phyloP scores from a whole-genome alignment of 2,329 filamentous ascomycete species.

The Aspergillus pseudoviridinutans region DNA sequence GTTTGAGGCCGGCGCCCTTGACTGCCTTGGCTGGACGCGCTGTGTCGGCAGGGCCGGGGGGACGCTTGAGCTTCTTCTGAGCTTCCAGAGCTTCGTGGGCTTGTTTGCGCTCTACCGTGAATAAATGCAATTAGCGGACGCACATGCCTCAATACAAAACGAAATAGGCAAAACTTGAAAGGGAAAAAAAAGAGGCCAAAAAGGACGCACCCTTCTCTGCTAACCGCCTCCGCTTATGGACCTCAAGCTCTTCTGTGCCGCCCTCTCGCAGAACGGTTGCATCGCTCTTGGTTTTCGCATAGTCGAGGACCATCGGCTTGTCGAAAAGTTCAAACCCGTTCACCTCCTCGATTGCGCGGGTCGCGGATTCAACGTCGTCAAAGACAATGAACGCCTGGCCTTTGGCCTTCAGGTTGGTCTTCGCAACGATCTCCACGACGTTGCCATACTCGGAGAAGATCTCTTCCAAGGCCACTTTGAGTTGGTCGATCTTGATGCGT shows the following conservation, averaged over 20 bases:
- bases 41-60: constrained; percentile 44
- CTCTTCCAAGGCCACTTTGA: constrained; percentile 68
- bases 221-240: constrained; percentile 75
- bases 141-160: background rate
- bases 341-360: constrained; percentile 77
- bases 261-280: constrained; percentile 73
- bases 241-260: constrained; percentile 76
- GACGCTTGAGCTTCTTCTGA: constrained; percentile 70
- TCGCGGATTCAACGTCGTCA: constrained; percentile 73
- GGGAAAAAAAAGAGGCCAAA: constrained; percentile 1
- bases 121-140: background rate
- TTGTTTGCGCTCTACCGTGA: constrained; percentile 64
- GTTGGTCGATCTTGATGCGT: constrained; percentile 73
- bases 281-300: constrained; percentile 80
- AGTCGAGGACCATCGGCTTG: constrained; percentile 80
- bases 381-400: constrained; percentile 96
- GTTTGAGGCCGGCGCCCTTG: constrained; percentile 71
- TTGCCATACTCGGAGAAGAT: constrained; percentile 88
- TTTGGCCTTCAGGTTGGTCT: constrained; percentile 85
- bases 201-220: constrained; percentile 74
- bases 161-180: constrained; percentile 7
- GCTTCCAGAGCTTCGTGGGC: constrained; percentile 75
- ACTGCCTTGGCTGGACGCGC: constrained; percentile 65
- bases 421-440: constrained; percentile 79
- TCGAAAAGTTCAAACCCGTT: constrained; percentile 92